Conservation (phyloP, 208 protist genomes). For the Histomonas meleagridis region DNA sequence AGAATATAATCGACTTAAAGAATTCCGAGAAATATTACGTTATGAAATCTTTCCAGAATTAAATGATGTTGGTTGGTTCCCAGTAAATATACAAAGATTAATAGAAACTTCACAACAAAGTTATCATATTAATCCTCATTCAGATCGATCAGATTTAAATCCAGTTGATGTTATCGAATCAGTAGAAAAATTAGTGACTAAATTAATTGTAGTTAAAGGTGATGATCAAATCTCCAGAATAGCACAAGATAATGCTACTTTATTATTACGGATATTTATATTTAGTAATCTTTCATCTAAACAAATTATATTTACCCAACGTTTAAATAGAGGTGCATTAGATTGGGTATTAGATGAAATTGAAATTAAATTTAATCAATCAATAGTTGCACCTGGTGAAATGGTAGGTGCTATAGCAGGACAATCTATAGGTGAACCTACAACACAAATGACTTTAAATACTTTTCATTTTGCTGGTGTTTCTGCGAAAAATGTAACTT, state of each 20-base stretch:
- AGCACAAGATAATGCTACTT: conserved; percentile 76
- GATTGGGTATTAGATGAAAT: conserved; percentile 88
- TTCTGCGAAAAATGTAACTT: conserved; percentile 95
- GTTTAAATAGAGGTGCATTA: conserved; percentile 78
- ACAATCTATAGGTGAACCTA: conserved; percentile 95
- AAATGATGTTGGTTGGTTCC: conserved; percentile 46
- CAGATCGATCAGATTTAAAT: conserved; percentile 66
- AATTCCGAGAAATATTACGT: conserved; percentile 43
- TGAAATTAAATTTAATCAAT: conserved; percentile 70
- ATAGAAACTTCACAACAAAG: conserved; percentile 80
- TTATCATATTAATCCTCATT: conserved; percentile 66
- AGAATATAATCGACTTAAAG: conserved; percentile 44
- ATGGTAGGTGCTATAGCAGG: conserved; percentile 92
- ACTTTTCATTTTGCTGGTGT: conserved; percentile 99
- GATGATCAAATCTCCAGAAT: conserved; percentile 67
- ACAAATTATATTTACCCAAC: conserved; percentile 73
- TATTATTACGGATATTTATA: conserved; percentile 74
- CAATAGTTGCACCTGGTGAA: conserved; percentile 82
- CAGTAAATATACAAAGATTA: conserved; percentile 81
- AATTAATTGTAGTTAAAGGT: conserved; percentile 64
- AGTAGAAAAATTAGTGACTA: conserved; percentile 46
- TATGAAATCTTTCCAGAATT: conserved; percentile 28
- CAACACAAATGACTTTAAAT: conserved; percentile 99
- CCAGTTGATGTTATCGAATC: conserved; percentile 60
- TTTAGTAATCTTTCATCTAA: conserved; percentile 71